Evolutionary conservation across 2,329 filamentous ascomycete species (phyloP), one percentile per base, ranked within the genome.

Genomic region (Alternaria atra): DNA sequence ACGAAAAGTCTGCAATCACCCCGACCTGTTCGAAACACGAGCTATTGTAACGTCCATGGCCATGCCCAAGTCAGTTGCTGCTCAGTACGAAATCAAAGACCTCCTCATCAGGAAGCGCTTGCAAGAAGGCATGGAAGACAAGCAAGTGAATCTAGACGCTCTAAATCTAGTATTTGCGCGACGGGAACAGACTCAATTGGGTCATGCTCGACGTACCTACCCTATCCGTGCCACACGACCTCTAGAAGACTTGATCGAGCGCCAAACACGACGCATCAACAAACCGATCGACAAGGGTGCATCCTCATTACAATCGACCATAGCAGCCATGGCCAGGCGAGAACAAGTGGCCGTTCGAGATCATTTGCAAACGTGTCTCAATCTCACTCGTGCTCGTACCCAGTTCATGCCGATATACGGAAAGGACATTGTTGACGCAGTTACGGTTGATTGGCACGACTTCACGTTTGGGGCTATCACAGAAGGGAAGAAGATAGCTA

Each of bases 11-110:
- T 99, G 95, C 84, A 99, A 99, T 70, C 95, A 99, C 74, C 96
- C 95, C 0, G 95, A 99, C 79, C 85, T 99, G 8, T 99, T 99
- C 72, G 91, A 98, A 69, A 97, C 97, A 60, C 89, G 95, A 15
- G 94, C 93, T 1, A 98, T 99, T 72, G 95, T 97, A 80, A 99
- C 94, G 0, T 98, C 95, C 1, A 97, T 97, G 77, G 92, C 93
- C 4, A 97, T 98, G 91, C 85, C 87, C 27, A 90, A 85, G 65
- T 96, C 94, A 3, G 89, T 93, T 3, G 83, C 89, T 8, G 88
- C 90, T 2, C 87, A 91, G 35, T 98, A 90, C 71, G 89, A 90
- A 68, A 83, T 87, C 53, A 91, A 90, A 32, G 91, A 96, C 64
- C 81, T 87, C 2, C 83, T 92, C 27, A 82, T 98, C 43, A 87